phyloP scores from a whole-genome alignment of 345 rosid genomes.

The Hypericum perforatum region DNA sequence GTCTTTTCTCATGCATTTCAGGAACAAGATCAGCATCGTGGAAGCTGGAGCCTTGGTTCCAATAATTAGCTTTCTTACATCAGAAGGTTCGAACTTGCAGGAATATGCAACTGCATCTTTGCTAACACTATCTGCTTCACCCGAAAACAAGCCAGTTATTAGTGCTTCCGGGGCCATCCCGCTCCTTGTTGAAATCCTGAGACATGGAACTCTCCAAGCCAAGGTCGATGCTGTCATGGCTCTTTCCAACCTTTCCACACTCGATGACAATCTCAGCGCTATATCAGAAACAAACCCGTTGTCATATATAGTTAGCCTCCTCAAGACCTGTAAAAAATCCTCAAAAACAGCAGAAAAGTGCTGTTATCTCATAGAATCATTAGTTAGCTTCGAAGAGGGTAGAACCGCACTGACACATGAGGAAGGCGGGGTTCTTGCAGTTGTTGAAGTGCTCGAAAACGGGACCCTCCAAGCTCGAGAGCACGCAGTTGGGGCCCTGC shows the following conservation, averaged over 20 bases:
- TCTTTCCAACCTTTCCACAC: conserved; percentile 84
- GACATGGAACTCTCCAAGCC: conserved; percentile 71
- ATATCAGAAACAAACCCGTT: conserved; percentile 56
- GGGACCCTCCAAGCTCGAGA: conserved; percentile 80
- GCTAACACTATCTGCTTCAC: conserved; percentile 82
- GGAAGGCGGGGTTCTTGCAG: conserved; percentile 79
- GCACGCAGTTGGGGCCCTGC: conserved; percentile 71
- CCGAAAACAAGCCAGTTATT: conserved; percentile 66
- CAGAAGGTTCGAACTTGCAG: conserved; percentile 42
- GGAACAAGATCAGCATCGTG: conserved; percentile 76
- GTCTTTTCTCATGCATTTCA: conserved; percentile 24
- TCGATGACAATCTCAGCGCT: conserved; percentile 34
- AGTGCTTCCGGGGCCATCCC: conserved; percentile 77
- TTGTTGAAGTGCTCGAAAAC: conserved; percentile 80
- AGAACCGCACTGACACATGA: conserved; percentile 48
- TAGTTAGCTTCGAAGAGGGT: conserved; percentile 64
- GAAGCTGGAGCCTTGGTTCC: conserved; percentile 92
- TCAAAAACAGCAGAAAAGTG: conserved; percentile 88
- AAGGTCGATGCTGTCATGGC: conserved; percentile 56
- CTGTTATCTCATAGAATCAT: conserved; percentile 64
- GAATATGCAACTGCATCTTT: conserved; percentile 80
- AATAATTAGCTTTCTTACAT: conserved; percentile 56
- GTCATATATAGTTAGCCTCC: conserved; percentile 42
- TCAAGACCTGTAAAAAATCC: conserved; percentile 62
- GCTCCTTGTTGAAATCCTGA: conserved; percentile 54